Conservation (phyloP, 306 rosid genomes). For the Malus sylvestris region DNA sequence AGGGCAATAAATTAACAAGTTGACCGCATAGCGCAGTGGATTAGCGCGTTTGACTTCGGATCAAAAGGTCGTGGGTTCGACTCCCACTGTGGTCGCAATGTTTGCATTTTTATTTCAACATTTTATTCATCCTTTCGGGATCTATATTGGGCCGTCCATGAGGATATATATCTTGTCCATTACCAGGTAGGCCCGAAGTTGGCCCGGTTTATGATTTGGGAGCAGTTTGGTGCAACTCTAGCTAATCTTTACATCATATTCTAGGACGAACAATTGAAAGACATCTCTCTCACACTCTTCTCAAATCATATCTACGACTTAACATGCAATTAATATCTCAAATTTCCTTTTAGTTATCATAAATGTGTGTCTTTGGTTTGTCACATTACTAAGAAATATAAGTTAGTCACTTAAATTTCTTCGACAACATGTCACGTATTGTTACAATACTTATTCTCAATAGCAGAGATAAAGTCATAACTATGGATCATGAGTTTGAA, state of each 20-base stretch:
- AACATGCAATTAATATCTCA: no score
- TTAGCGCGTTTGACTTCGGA: conserved; percentile 65
- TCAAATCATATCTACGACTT: no score
- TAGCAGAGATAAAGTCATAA: no score
- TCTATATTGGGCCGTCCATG: not conserved
- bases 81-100: conserved; percentile 25
- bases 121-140: not conserved
- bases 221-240: not conserved
- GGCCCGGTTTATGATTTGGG: not conserved
- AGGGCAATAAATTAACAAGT: rapidly evolving
- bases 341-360: no score
- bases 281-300: no score
- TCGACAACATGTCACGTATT: no score
- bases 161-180: not conserved
- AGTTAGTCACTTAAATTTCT: no score
- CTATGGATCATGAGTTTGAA: no score
- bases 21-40: conserved; percentile 56
- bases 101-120: not conserved
- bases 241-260: not conserved
- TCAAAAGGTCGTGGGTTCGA: conserved; percentile 57
- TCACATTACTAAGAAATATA: no score
- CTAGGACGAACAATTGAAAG: no score
- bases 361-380: no score
- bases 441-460: no score
- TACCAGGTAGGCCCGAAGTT: not conserved